Evolutionary conservation across 352 stramenopile genomes (phyloP).

Genomic region (Saprolegnia parasitica): DNA sequence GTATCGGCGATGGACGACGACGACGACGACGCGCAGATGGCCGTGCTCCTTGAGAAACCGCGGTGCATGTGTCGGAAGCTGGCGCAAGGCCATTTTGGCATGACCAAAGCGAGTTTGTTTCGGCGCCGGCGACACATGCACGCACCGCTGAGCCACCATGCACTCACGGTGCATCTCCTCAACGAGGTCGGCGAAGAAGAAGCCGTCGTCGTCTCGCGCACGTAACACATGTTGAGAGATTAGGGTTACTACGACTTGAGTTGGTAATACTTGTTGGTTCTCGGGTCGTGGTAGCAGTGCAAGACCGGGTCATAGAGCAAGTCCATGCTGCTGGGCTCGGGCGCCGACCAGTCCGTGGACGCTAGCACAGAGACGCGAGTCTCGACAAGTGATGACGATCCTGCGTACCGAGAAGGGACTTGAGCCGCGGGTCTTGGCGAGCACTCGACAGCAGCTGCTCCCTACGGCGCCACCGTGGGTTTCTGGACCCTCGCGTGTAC

Average conservation of each 20-base stretch:
- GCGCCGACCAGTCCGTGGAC: slow-evolving; percentile 28
- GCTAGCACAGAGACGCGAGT: neutral
- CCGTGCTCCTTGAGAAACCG: neutral
- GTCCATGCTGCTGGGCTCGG: slow-evolving; percentile 44
- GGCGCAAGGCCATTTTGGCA: slow-evolving; percentile 6
- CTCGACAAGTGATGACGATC: neutral
- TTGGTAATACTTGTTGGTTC: slow-evolving; percentile 84
- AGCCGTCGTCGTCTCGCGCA: neutral
- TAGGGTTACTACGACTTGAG: slow-evolving; percentile 35
- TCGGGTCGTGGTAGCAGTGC: slow-evolving; percentile 78
- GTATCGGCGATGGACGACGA: neutral
- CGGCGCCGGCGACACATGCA: neutral
- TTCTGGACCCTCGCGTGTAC: too few relatives aligned
- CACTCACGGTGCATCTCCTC: slow-evolving; percentile 14
- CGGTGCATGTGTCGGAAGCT: slow-evolving; percentile 18
- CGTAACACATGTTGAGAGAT: neutral
- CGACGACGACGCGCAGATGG: neutral
- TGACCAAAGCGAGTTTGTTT: slow-evolving; percentile 3
- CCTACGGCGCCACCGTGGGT: too few relatives aligned
- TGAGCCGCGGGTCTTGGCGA: slow-evolving; percentile 8
- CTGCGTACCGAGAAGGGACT: slow-evolving; percentile 15
- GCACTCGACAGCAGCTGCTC: neutral
- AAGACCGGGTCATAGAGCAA: slow-evolving; percentile 80
- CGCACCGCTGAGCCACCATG: neutral
- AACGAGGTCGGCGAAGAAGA: slow-evolving; percentile 9